Evolutionary conservation across 192 early-diverging fungal genomes (phyloP).

Genomic region (Pecoramyces ruminantium): DNA sequence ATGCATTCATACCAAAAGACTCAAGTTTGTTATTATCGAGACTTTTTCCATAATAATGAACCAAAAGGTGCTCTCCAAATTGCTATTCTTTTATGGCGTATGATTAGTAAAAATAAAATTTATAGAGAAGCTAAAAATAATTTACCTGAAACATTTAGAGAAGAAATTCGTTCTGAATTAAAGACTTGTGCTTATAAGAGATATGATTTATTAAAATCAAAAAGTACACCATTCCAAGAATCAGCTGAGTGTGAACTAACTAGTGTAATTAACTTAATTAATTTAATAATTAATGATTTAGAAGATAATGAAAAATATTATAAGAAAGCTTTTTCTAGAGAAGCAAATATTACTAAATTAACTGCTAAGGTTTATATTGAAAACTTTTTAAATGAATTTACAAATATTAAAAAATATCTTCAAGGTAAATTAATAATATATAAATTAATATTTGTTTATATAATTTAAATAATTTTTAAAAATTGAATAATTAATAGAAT

Average conservation of each 20-base stretch:
- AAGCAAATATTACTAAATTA: slow-evolving; percentile 25
- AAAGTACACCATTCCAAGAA: slow-evolving; percentile 8
- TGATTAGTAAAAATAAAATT: slow-evolving; percentile 24
- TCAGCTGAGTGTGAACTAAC: slow-evolving; percentile 12
- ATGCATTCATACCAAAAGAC: slow-evolving; percentile 26
- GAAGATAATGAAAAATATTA: slow-evolving; percentile 30
- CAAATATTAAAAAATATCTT: background rate
- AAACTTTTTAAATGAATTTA: slow-evolving; percentile 12
- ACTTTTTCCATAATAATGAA: slow-evolving; percentile 33
- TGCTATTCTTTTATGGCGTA: slow-evolving; percentile 28
- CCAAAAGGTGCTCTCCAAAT: slow-evolving; percentile 23
- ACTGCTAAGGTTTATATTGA: slow-evolving; percentile 24
- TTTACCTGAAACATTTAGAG: slow-evolving; percentile 19
- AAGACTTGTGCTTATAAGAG: slow-evolving; percentile 11
- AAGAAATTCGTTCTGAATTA: slow-evolving; percentile 10
- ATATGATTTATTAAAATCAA: slow-evolving; percentile 17
- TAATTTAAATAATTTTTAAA: no score
- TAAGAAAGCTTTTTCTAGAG: slow-evolving; percentile 18
- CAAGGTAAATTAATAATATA: background rate
- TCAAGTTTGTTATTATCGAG: slow-evolving; percentile 31
- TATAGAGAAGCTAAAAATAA: slow-evolving; percentile 22
- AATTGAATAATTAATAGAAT: no score
- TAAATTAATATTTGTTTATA: no score
- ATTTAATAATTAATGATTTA: slow-evolving; percentile 28
- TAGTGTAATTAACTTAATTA: slow-evolving; percentile 23